These are phyloP conservation scores for Boletus bicolor DNA, from an alignment of 768 basidiomycete genomes.

Conservation along the genomic window DNA sequence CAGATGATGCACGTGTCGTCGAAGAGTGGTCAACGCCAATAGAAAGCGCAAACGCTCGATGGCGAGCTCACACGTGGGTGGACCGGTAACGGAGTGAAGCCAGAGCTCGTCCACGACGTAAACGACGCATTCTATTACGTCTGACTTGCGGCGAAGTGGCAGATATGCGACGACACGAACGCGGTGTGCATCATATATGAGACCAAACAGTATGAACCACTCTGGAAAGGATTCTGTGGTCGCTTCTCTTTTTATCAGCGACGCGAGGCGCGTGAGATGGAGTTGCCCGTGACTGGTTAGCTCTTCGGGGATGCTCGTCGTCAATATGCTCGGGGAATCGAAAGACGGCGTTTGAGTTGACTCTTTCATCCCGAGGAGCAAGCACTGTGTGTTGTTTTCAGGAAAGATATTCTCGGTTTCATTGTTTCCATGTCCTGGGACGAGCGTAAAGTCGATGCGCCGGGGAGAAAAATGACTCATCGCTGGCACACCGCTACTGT, in stretches of 20 bases:
- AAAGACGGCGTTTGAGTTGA: neutral
- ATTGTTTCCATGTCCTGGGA: neutral
- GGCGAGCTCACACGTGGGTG: constrained; percentile 5
- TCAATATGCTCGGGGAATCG: neutral
- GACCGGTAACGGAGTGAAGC: neutral
- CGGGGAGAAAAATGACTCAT: neutral
- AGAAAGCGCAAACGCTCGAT: constrained; percentile 21
- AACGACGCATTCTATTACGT: constrained; percentile 7
- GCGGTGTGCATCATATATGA: constrained; percentile 17
- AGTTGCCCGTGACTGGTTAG: constrained; percentile 4
- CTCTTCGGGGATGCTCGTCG: constrained; percentile 11
- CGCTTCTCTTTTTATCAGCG: neutral
- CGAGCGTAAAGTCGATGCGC: constrained; percentile 16
- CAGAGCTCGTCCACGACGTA: constrained; percentile 25
- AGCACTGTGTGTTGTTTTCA: neutral
- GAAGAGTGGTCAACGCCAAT: constrained; percentile 17
- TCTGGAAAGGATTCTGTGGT: constrained; percentile 17
- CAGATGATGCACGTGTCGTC: constrained; percentile 18
- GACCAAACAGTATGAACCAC: constrained; percentile 26
- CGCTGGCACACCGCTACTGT: constrained; percentile 5
- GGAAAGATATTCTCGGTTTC: neutral
- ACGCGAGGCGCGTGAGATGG: constrained; percentile 16
- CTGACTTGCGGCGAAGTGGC: constrained; percentile 9
- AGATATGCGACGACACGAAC: constrained; percentile 22
- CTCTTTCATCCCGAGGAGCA: constrained; percentile 21